Conservation (phyloP, 2,329 filamentous ascomycete species). For the Diplodia scrobiculata region DNA sequence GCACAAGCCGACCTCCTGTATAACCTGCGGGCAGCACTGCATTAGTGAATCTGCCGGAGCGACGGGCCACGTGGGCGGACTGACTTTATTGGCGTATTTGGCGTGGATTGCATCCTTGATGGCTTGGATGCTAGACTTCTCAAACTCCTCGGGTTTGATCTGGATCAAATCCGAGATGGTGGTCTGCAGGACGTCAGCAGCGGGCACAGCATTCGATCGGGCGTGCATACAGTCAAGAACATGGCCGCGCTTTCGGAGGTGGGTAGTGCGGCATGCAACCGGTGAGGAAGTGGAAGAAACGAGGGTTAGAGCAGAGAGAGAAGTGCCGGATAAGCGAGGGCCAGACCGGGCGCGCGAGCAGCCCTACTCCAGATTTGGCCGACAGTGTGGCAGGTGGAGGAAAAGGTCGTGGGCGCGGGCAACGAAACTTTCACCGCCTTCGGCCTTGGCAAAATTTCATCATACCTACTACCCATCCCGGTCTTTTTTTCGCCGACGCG, state of each 20-base stretch:
- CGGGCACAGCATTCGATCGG: conserved; percentile 7
- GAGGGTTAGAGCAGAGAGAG: background rate
- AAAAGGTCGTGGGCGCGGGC: conserved; percentile 17
- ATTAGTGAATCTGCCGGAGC: conserved; percentile 6
- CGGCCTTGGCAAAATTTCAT: conserved; percentile 27
- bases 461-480: background rate
- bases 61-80: conserved; percentile 4
- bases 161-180: conserved; percentile 94
- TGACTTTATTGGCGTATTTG: conserved; percentile 91
- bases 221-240: conserved; percentile 26
- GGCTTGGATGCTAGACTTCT: conserved; percentile 76
- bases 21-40: conserved; percentile 57
- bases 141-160: conserved; percentile 85
- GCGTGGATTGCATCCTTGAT: conserved; percentile 96
- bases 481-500: conserved; percentile 5
- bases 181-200: conserved; percentile 59
- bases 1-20: conserved; percentile 91
- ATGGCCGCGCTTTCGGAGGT: conserved; percentile 4
- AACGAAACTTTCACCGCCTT: conserved; percentile 22
- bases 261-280: conserved; percentile 5
- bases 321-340: conserved; percentile 1
- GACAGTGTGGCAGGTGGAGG: conserved; percentile 2
- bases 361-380: conserved; percentile 8
- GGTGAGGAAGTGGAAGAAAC: background rate
- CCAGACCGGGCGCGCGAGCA: background rate